Base-by-base conservation (phyloP, 441 rosid genomes). In the Populus hybrid region DNA sequence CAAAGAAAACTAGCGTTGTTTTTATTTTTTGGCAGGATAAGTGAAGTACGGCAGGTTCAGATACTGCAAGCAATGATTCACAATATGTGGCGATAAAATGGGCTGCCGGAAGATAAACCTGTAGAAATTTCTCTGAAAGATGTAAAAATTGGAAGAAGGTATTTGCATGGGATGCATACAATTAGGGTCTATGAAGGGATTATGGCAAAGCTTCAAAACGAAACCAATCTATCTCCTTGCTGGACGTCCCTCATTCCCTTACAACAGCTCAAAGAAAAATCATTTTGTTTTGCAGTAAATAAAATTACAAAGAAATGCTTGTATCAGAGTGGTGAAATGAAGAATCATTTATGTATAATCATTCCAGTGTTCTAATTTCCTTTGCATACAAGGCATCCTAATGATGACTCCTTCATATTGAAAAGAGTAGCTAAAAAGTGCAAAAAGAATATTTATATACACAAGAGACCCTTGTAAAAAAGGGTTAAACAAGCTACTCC, bases 351-450 rank as follows among this genome's bases (percentile, higher is more conserved):
- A 6, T 6, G 36, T 34, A 34, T 34, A 79, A 69, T 64, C 57
- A 69, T 74, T 68, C 38, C 78, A 59, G 69, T 38, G 28, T 63
- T 57, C 42, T 63, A 30, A 70, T 70, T 59, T 71, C 72, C 71
- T 78, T 66, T 50, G 21, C 75, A 63, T 24, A 38, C 28, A 64
- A 59, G 50, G 69, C 40, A 40, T 26, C 76, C 50, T 11, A 59
- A 3, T 12, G 6, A 12, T 11, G 53, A 24, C 19, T 68, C 40
- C 24, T 11, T 16, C 19, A 9, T 46, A 46, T 12, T 11, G 57
- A 46, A 12, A 12, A 46, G 57, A 12, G 57, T 46, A 14, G 57
- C 19, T 46, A 46, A 46, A 3, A 46, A 14, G 28, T 21, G 63
- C 19, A 5, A 70, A 70, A 18, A 63, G 2, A 32, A 61, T 16